Conservation (phyloP, 2,329 filamentous ascomycete species). For the Phyllosticta capitalensis region DNA sequence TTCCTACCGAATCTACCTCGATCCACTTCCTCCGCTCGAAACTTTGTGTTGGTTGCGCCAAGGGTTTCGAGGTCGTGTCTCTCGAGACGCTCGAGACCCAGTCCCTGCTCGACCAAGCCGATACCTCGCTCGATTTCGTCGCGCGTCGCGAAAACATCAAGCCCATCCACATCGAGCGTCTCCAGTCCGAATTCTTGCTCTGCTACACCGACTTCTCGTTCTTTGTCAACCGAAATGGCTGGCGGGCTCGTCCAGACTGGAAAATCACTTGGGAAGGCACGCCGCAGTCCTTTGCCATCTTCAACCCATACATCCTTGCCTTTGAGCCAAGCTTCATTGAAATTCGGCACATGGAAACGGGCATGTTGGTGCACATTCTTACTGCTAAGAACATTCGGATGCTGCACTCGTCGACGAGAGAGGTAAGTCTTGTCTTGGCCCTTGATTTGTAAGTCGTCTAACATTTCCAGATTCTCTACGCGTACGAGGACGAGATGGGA, state of each 20-base stretch:
- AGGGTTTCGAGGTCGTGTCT: constrained; percentile 94
- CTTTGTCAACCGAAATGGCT: constrained; percentile 97
- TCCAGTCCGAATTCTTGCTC: constrained; percentile 92
- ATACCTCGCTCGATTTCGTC: constrained; percentile 96
- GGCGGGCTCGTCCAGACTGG: constrained; percentile 94
- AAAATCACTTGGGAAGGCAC: constrained; percentile 95
- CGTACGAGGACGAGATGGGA: constrained; percentile 90
- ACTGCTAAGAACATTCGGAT: constrained; percentile 95
- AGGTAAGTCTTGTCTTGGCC: constrained; percentile 51
- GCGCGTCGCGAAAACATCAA: constrained; percentile 86
- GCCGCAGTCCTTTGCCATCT: constrained; percentile 85
- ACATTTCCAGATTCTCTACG: constrained; percentile 71
- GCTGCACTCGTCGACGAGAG: constrained; percentile 92
- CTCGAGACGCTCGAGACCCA: constrained; percentile 97
- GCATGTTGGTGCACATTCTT: constrained; percentile 84
- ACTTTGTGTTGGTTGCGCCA: constrained; percentile 87
- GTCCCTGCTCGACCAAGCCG: constrained; percentile 90
- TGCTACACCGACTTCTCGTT: constrained; percentile 99
- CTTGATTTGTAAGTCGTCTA: background rate
- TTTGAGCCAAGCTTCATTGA: constrained; percentile 98
- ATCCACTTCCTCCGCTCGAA: constrained; percentile 97
- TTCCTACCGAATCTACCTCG: constrained; percentile 93
- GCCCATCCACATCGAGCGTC: constrained; percentile 92
- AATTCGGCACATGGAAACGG: constrained; percentile 88
- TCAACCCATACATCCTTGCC: constrained; percentile 91